Percentiles rank a stretch among this genome's conserved stretches.
phyloP scores from a whole-genome alignment of 192 early-diverging fungal genomes.

The Coemansia sp. region DNA sequence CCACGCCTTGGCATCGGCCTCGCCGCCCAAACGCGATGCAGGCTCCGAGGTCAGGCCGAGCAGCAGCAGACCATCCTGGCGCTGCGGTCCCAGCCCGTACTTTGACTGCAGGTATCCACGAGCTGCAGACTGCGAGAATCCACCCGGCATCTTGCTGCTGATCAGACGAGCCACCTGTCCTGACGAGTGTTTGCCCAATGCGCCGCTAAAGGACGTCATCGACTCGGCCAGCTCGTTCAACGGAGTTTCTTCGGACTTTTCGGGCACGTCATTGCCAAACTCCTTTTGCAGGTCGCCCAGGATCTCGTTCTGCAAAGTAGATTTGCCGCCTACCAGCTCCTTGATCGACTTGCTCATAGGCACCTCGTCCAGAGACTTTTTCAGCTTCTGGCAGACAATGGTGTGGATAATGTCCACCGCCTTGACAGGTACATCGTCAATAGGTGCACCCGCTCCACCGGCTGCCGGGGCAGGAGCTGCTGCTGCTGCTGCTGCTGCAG shows the following conservation, averaged over 20 bases:
- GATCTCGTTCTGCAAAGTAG: conserved; percentile 95
- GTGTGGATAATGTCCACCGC: conserved; percentile 84
- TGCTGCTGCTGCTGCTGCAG: conserved; percentile 52
- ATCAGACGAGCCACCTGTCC: conserved; percentile 80
- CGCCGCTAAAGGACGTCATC: conserved; percentile 60
- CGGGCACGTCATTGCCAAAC: conserved; percentile 77
- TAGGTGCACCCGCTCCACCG: conserved; percentile 51
- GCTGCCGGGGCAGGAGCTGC: conserved; percentile 56
- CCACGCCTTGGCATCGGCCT: conserved; percentile 88
- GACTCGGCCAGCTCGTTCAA: conserved; percentile 80
- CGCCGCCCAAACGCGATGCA: conserved; percentile 64
- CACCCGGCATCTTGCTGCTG: conserved; percentile 89
- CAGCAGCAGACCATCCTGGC: conserved; percentile 78
- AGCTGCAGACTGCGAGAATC: conserved; percentile 80
- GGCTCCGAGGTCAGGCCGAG: conserved; percentile 83
- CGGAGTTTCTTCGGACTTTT: conserved; percentile 89
- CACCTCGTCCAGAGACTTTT: conserved; percentile 83
- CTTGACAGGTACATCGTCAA: conserved; percentile 75
- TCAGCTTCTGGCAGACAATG: conserved; percentile 89
- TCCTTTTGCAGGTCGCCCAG: conserved; percentile 92
- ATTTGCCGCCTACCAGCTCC: conserved; percentile 94
- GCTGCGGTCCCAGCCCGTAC: conserved; percentile 78
- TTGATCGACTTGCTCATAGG: conserved; percentile 63
- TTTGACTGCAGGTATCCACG: conserved; percentile 67
- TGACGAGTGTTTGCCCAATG: conserved; percentile 81